Percentiles rank a stretch among this genome's conserved stretches.
Conservation (phyloP, 805 yeast species). For the Candida xyloterini region DNA sequence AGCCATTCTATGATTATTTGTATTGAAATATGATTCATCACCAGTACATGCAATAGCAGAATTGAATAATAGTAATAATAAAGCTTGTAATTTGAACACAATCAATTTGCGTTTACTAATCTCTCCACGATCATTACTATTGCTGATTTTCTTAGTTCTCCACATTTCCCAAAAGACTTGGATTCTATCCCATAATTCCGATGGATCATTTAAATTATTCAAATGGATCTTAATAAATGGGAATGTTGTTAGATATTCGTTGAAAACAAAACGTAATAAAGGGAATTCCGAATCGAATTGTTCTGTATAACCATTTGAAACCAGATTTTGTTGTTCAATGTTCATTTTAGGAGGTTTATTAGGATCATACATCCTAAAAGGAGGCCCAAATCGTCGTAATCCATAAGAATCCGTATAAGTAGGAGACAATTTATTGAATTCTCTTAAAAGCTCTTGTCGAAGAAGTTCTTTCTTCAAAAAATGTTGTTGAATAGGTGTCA, state of each 20-base stretch:
- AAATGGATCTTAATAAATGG: slow-evolving; percentile 67
- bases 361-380: slow-evolving; percentile 57
- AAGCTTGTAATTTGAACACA: slow-evolving; percentile 56
- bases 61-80: slow-evolving; percentile 66
- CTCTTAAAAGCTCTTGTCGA: slow-evolving; percentile 57
- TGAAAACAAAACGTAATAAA: slow-evolving; percentile 61
- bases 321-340: slow-evolving; percentile 16
- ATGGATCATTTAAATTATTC: slow-evolving; percentile 14
- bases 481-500: slow-evolving; percentile 75
- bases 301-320: slow-evolving; percentile 18
- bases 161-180: slow-evolving; percentile 82
- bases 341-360: slow-evolving; percentile 24
- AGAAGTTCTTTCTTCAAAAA: slow-evolving; percentile 81
- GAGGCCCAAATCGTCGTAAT: slow-evolving; percentile 70
- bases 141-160: slow-evolving; percentile 66
- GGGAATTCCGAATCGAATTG: slow-evolving; percentile 52
- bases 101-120: slow-evolving; percentile 67
- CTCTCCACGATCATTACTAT: slow-evolving; percentile 72
- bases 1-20: slow-evolving; percentile 37
- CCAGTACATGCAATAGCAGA: slow-evolving; percentile 65
- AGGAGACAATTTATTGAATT: slow-evolving; percentile 50
- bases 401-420: slow-evolving; percentile 54
- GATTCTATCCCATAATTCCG: slow-evolving; percentile 72
- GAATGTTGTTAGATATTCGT: slow-evolving; percentile 59
- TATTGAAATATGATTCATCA: slow-evolving; percentile 49